Conservation (phyloP, 495 filamentous ascomycete species). For the Patellaria atrata region DNA sequence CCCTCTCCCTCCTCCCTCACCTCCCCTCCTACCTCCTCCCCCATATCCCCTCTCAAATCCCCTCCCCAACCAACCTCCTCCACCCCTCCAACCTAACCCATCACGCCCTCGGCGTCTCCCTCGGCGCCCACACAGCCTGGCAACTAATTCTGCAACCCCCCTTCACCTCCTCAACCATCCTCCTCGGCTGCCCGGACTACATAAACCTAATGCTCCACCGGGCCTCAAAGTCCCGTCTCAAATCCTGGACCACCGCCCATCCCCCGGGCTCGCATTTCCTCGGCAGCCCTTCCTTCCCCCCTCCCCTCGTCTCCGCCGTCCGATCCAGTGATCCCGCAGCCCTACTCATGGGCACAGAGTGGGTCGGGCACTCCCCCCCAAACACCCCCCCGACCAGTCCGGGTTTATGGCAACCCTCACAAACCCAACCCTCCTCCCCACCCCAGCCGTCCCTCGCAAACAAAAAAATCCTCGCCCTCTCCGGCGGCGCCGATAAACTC, state of each 20-base stretch:
- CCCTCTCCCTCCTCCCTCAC: slow-evolving; percentile 53
- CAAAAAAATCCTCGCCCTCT: slow-evolving; percentile 66
- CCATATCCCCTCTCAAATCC: slow-evolving; percentile 29
- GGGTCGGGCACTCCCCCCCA: slow-evolving; percentile 1
- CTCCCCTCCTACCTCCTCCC: slow-evolving; percentile 65
- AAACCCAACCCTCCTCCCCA: slow-evolving; percentile 26
- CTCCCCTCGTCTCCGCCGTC: slow-evolving; percentile 45
- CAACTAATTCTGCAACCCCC: slow-evolving; percentile 64
- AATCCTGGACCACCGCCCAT: slow-evolving; percentile 39
- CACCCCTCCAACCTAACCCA: slow-evolving; percentile 45
- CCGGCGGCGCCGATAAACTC: slow-evolving; percentile 65
- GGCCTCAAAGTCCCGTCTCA: slow-evolving; percentile 54
- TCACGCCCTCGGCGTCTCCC: slow-evolving; percentile 65
- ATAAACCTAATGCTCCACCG: slow-evolving; percentile 64
- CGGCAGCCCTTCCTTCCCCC: slow-evolving; percentile 62
- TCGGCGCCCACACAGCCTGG: slow-evolving; percentile 86
- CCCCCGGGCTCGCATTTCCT: slow-evolving; percentile 50
- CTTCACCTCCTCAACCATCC: slow-evolving; percentile 55
- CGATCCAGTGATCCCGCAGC: slow-evolving; percentile 54
- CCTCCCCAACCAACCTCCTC: too few species aligned
- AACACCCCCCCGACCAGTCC: slow-evolving; percentile 6
- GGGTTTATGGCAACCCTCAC: slow-evolving; percentile 19
- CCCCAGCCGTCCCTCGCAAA: slow-evolving; percentile 42
- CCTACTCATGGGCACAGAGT: slow-evolving; percentile 8
- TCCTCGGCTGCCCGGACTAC: slow-evolving; percentile 87